Evolutionary conservation across 1,284 basidiomycete species (phyloP).

Genomic region (Lignosus rhinocerotis): DNA sequence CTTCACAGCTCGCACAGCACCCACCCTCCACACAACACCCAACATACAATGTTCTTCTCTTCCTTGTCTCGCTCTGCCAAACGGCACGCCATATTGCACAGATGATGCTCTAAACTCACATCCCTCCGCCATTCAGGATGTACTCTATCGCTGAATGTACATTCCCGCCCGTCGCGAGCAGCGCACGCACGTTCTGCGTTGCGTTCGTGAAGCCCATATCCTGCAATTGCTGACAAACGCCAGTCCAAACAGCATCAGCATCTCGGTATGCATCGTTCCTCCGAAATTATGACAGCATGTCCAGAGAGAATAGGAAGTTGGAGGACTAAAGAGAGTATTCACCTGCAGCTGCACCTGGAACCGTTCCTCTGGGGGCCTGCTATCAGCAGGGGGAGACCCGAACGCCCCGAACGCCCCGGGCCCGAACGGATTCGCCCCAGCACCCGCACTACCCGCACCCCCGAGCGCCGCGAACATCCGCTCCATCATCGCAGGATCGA

Average conservation of each 20-base stretch:
- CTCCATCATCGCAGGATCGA: constrained; percentile 53
- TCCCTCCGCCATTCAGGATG: constrained; percentile 77
- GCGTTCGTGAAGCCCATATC: constrained; percentile 88
- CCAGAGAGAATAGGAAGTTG: too few species aligned
- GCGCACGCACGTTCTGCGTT: constrained; percentile 84
- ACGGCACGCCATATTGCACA: neutral
- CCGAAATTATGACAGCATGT: too few species aligned
- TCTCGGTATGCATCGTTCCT: neutral
- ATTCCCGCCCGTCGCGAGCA: constrained; percentile 86
- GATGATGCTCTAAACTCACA: constrained; percentile 36
- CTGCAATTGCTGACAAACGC: constrained; percentile 67
- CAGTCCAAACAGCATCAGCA: neutral
- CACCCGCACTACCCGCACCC: constrained; percentile 31
- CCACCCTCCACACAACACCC: neutral
- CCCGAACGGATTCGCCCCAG: constrained; percentile 33
- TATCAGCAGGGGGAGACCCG: constrained; percentile 56
- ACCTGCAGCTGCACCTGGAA: constrained; percentile 86
- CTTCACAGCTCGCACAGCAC: neutral
- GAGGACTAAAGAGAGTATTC: constrained; percentile 17
- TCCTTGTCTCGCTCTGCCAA: neutral
- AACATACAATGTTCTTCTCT: neutral
- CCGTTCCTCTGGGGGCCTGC: constrained; percentile 81
- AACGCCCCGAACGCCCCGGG: constrained; percentile 36
- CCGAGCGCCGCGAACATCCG: constrained; percentile 42
- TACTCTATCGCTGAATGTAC: constrained; percentile 91